Evolutionary conservation across 2,329 filamentous ascomycete genomes (phyloP), one percentile per base, ranked within the genome.

Genomic region (Colletotrichum horii): DNA sequence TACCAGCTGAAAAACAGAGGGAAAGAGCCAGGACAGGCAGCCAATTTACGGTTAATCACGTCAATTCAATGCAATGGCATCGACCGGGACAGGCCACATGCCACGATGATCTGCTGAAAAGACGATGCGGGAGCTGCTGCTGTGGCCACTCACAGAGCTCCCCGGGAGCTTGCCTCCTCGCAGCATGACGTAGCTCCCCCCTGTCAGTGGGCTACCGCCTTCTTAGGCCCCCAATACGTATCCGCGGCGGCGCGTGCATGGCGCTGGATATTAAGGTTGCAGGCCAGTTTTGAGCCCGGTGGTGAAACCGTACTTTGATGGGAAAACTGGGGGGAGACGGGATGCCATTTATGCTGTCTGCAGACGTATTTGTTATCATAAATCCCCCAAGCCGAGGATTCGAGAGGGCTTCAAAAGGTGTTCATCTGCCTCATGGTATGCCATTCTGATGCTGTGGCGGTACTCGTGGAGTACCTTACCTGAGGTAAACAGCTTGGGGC

Each of bases 121-220:
- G 65, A 32, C 76, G 76, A 77, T 77, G 75, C 32, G 69, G 34
- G 32, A 76, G 67, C 66, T 65, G 60, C 36, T 66, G 22, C 26
- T 55, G 16, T 64, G 43, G 65, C 76, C 76, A 77, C 71, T 76
- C 74, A 76, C n/a, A 68, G 66, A 78, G 76, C 76, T 78, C 71
- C 16, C n/a, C 11, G 48, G 66, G 56, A 77, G 76, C 71, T 78
- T 64, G 30, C 43, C 67, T 60, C 30, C 48, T 56, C 34, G 12
- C 8, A 61, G 69, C 30, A 78, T 78, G 76, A 78, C 76, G 76
- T 78, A 76, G 71, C 60, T 66, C 48, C 34, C 69, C 69, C 73
- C 26, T 75, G 73, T 56, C 70, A 58, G 64, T 68, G 70, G 73
- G 55, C 26, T 28, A 22, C 60, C 22, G 19, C 58, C 24, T 8